Percentiles rank a stretch among this genome's conserved stretches.
Conservation (phyloP, 257 asterid genomes). For the Fraxinus excelsior region DNA sequence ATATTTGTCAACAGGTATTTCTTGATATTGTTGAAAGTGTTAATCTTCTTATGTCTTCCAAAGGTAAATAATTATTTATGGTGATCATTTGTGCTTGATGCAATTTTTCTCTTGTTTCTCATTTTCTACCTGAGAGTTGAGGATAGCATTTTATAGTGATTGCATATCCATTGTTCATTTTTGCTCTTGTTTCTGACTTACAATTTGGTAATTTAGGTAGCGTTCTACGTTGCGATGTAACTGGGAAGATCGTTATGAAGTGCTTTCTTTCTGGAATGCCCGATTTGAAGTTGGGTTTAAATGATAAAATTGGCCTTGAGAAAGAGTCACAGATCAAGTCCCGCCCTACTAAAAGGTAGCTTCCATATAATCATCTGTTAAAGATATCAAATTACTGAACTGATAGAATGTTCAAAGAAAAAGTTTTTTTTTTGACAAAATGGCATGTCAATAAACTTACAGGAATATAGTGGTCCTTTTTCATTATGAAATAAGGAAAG, state of each 20-base stretch:
- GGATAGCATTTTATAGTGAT: constrained; percentile 3
- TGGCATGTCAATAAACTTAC: not conserved
- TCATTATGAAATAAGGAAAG: not conserved
- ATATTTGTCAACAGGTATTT: constrained; percentile 62
- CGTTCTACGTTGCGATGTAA: constrained; percentile 93
- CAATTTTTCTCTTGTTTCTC: constrained; percentile 14
- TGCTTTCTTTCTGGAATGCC: constrained; percentile 99
- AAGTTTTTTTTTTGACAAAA: not conserved
- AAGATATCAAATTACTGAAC: constrained; percentile 20
- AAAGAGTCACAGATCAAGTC: constrained; percentile 97
- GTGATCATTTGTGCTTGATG: constrained; percentile 7
- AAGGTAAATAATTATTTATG: constrained; percentile 51
- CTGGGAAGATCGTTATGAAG: constrained; percentile 97
- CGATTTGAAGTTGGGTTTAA: constrained; percentile 95
- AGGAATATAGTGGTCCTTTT: not conserved
- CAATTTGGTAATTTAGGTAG: constrained; percentile 63
- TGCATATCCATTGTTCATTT: constrained; percentile 4
- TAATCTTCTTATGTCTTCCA: constrained; percentile 98
- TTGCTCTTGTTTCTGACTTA: constrained; percentile 10
- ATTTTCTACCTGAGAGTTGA: constrained; percentile 18
- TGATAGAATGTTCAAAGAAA: constrained; percentile 15
- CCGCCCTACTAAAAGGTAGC: constrained; percentile 93
- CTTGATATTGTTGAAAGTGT: constrained; percentile 99
- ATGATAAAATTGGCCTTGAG: constrained; percentile 99
- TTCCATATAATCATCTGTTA: constrained; percentile 14